These are phyloP conservation scores for Podospora tetraspora DNA, from an alignment of 495 filamentous ascomycete species.

Conservation along the genomic window DNA sequence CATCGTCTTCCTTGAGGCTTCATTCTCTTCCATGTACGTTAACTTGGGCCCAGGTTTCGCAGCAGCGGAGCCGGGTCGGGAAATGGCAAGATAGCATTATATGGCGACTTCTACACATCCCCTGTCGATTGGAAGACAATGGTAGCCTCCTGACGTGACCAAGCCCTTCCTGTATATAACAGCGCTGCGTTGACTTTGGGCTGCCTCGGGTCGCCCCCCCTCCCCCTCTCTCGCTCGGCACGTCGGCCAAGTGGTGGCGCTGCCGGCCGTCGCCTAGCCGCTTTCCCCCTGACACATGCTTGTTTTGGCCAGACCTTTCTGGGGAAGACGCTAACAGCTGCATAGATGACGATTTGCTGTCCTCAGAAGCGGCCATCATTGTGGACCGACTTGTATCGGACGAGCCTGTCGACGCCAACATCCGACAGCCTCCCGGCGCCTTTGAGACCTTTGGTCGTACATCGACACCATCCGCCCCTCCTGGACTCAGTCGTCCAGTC, in stretches of 20 bases:
- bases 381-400: constrained; percentile 56
- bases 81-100: constrained; percentile 50
- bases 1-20: constrained; percentile 60
- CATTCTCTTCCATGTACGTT: constrained; percentile 65
- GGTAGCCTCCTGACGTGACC: constrained; percentile 44
- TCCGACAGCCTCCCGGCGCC: constrained; percentile 30
- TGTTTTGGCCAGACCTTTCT: constrained; percentile 7
- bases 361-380: constrained; percentile 49
- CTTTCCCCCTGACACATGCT: not conserved
- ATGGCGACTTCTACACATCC: constrained; percentile 32
- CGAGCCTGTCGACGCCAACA: constrained; percentile 29
- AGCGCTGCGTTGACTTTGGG: constrained; percentile 11
- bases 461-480: constrained; percentile 58
- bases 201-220: constrained; percentile 14
- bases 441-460: constrained; percentile 45
- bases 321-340: constrained; percentile 35
- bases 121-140: constrained; percentile 48
- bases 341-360: constrained; percentile 46
- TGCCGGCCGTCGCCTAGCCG: not conserved
- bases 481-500: constrained; percentile 58
- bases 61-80: constrained; percentile 37
- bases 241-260: constrained; percentile 19
- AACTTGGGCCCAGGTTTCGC: constrained; percentile 48
- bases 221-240: constrained; percentile 2
- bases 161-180: constrained; percentile 37